A percentile compares a stretch with the other conserved stretches of the same genome.
Evolutionary conservation across 371 early-diverging fungal genomes (phyloP).

Genomic region (Apophysomyces variabilis): DNA sequence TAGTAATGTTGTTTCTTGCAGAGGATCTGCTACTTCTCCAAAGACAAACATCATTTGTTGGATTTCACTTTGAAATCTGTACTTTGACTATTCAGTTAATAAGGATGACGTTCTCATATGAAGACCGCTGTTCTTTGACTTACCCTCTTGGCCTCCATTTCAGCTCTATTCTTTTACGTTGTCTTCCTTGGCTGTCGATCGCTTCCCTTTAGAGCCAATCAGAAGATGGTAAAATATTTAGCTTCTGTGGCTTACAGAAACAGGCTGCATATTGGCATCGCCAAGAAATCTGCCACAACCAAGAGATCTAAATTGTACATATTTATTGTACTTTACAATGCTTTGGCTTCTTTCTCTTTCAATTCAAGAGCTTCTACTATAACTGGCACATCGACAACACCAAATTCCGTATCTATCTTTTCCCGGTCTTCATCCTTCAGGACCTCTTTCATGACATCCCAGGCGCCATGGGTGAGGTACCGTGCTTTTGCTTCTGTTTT

Average conservation of each 20-base stretch:
- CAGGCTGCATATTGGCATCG: too few species aligned
- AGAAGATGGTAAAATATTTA: neutral
- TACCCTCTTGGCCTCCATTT: constrained; percentile 7
- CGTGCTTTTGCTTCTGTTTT: constrained; percentile 25
- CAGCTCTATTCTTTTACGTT: neutral
- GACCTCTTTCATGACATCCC: constrained; percentile 24
- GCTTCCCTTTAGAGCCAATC: neutral
- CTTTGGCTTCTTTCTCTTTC: neutral
- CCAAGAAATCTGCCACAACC: too few species aligned
- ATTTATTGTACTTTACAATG: neutral
- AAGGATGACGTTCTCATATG: neutral
- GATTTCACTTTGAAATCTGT: constrained; percentile 73
- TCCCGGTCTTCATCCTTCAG: constrained; percentile 12
- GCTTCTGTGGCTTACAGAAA: neutral
- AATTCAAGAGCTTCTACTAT: neutral
- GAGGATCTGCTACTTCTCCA: constrained; percentile 92
- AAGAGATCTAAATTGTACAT: too few species aligned
- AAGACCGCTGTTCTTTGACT: neutral
- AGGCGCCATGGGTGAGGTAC: constrained; percentile 37
- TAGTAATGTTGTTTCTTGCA: constrained; percentile 83
- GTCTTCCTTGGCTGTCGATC: neutral
- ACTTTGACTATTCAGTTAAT: constrained; percentile 21
- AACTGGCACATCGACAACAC: constrained; percentile 23
- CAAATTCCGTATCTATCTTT: constrained; percentile 40
- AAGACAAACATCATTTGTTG: constrained; percentile 99